These are phyloP conservation scores for Protea cynaroides DNA, from an alignment of 164 flowering plant species.

Conservation along the genomic window DNA sequence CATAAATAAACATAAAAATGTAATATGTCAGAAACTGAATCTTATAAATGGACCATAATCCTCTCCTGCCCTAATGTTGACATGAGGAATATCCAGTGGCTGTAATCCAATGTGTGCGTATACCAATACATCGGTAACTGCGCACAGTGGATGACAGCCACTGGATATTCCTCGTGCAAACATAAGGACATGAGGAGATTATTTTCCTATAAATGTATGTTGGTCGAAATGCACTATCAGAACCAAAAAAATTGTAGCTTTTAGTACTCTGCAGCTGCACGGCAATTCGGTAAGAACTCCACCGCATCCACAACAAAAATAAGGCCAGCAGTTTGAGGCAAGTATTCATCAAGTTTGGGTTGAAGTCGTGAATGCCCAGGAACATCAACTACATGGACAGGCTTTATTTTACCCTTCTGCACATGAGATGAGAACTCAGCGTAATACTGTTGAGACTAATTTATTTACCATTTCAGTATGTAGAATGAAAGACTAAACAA, in stretches of 20 bases:
- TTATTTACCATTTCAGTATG: not conserved
- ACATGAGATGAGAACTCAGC: not conserved
- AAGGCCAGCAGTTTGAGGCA: constrained; percentile 80
- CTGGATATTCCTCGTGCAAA: too few species aligned
- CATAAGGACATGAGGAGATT: too few species aligned
- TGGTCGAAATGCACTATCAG: not conserved
- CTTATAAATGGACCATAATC: too few species aligned
- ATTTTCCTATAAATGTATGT: not conserved
- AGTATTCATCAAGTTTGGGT: constrained; percentile 77
- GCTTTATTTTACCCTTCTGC: constrained; percentile 47
- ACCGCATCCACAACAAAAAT: constrained; percentile 91
- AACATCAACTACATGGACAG: constrained; percentile 82
- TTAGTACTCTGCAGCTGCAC: constrained; percentile 81
- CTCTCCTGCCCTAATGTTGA: too few species aligned
- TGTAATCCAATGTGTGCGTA: too few species aligned
- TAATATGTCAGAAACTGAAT: not conserved
- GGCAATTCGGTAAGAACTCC: constrained; percentile 81
- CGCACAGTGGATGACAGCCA: too few species aligned
- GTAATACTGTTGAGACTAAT: not conserved
- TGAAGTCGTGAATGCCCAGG: constrained; percentile 95
- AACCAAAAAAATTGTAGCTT: not conserved
- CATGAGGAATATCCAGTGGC: too few species aligned
- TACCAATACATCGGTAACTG: too few species aligned
- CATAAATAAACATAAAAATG: constrained; percentile 5
- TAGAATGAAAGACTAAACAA: not conserved